Conservation (phyloP, 805 yeast genomes). For the Pichia ethanolica region DNA sequence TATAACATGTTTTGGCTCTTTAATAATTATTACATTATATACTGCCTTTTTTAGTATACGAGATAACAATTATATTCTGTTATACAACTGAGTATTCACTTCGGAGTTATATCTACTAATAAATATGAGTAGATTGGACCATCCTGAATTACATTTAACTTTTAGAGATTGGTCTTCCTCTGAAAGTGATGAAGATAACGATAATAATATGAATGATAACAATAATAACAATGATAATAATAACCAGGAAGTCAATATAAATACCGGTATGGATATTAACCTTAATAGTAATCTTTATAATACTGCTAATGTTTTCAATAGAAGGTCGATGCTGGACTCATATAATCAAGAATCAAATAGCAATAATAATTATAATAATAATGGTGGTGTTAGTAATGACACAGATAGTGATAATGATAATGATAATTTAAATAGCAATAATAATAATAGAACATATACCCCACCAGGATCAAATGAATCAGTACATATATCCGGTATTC, state of each 20-base stretch:
- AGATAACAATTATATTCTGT: too few relatives aligned
- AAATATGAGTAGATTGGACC: not conserved
- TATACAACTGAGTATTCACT: too few relatives aligned
- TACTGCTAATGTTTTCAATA: not conserved
- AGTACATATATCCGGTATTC: too few relatives aligned
- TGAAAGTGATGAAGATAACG: not conserved
- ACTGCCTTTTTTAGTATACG: too few relatives aligned
- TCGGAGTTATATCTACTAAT: too few relatives aligned
- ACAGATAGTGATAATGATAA: not conserved
- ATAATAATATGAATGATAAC: not conserved
- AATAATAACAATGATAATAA: not conserved
- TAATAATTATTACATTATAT: too few relatives aligned
- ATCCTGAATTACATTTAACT: not conserved
- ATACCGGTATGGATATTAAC: not conserved
- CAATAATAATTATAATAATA: not conserved
- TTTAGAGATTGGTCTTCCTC: conserved; percentile 4
- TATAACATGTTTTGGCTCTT: too few relatives aligned
- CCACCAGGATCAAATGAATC: not conserved
- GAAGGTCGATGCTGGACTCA: not conserved
- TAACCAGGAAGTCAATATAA: not conserved
- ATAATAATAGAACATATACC: not conserved
- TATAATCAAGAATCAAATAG: not conserved
- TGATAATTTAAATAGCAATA: not conserved
- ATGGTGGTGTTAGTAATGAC: not conserved
- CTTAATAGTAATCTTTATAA: too few relatives aligned